Conservation (phyloP, 2,329 filamentous ascomycete species). For the Hortaea werneckii region DNA sequence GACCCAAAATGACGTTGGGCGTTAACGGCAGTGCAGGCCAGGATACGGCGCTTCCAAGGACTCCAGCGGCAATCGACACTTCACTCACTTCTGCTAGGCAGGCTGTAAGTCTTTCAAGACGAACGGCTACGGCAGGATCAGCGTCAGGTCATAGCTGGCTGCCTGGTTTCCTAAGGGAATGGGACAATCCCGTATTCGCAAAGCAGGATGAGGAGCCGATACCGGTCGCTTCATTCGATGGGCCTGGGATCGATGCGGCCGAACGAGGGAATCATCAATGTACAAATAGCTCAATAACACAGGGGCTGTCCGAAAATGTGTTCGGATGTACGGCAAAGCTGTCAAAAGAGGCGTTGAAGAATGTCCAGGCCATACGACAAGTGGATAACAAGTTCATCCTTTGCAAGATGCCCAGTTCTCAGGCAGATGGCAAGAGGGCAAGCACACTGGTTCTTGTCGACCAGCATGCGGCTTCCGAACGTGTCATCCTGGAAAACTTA, state of each 20-base stretch:
- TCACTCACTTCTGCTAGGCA: slow-evolving; percentile 18
- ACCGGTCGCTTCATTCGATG: slow-evolving; percentile 12
- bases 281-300: slow-evolving; percentile 2
- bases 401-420: slow-evolving; percentile 40
- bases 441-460: slow-evolving; percentile 65
- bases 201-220: slow-evolving; percentile 22
- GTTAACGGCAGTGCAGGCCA: not conserved
- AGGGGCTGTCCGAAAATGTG: slow-evolving; percentile 3
- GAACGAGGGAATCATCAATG: slow-evolving; percentile 6
- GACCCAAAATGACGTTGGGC: not conserved
- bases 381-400: slow-evolving; percentile 88
- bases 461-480: slow-evolving; percentile 90
- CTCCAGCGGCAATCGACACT: slow-evolving; percentile 14
- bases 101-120: slow-evolving; percentile 24
- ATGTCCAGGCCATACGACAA: slow-evolving; percentile 63
- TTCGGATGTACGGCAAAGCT: slow-evolving; percentile 31
- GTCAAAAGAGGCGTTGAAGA: slow-evolving; percentile 50
- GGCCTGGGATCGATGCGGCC: slow-evolving; percentile 10
- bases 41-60: slow-evolving; percentile 2
- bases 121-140: not conserved
- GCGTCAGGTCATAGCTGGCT: slow-evolving; percentile 41
- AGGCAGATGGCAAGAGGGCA: slow-evolving; percentile 4
- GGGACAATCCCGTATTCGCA: slow-evolving; percentile 71
- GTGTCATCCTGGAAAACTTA: slow-evolving; percentile 66
- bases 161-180: slow-evolving; percentile 48